A percentile compares a stretch with the other conserved stretches of the same genome.
Conservation (phyloP, 2,329 filamentous ascomycete species). For the Fusarium nygamai region DNA sequence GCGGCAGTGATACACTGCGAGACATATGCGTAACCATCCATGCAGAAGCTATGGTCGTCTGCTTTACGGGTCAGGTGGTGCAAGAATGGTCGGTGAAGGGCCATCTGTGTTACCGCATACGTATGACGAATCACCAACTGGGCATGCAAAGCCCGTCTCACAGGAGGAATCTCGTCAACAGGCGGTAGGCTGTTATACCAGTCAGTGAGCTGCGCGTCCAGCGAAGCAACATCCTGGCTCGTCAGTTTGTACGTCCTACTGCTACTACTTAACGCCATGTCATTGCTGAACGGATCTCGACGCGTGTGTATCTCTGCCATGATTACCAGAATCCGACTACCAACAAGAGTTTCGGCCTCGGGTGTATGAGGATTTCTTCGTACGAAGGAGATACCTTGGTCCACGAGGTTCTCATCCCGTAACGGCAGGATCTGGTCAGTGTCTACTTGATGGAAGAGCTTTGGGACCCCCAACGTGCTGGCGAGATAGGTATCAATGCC, state of each 20-base stretch:
- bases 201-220: background rate
- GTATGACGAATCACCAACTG: background rate
- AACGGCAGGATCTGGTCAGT: background rate
- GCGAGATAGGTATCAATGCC: background rate
- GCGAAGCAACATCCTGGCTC: background rate
- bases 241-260: background rate
- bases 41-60: background rate
- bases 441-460: background rate
- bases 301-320: background rate
- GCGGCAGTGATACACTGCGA: background rate
- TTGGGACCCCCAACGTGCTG: background rate
- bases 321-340: background rate
- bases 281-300: background rate
- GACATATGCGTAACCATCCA: background rate
- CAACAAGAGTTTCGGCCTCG: background rate
- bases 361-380: background rate
- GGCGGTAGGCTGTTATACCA: background rate
- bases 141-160: background rate
- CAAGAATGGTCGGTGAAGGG: background rate
- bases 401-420: background rate
- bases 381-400: background rate
- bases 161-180: background rate
- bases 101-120: background rate
- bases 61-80: background rate
- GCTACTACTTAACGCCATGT: background rate